phyloP scores from a whole-genome alignment of 495 filamentous ascomycete species.

The Margaritispora aquatica region DNA sequence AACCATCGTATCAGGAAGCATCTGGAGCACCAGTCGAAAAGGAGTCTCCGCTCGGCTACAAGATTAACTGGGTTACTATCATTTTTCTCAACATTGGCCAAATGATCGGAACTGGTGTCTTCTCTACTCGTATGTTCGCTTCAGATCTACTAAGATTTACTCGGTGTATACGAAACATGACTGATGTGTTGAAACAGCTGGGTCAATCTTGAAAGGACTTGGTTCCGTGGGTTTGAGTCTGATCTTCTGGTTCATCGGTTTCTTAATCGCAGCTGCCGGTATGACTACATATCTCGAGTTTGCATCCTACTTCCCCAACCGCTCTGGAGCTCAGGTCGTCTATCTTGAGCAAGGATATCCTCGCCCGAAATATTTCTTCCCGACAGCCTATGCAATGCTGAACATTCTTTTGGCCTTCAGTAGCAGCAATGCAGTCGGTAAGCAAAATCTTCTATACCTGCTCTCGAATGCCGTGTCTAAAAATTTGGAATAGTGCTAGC shows the following conservation, averaged over 20 bases:
- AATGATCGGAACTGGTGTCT: conserved; percentile 64
- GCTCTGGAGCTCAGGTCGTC: conserved; percentile 57
- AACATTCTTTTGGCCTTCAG: conserved; percentile 54
- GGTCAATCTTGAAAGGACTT: conserved; percentile 45
- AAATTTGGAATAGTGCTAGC: conserved; percentile 33
- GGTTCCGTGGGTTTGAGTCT: conserved; percentile 54
- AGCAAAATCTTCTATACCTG: background rate
- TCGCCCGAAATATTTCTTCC: conserved; percentile 54
- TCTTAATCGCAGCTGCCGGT: conserved; percentile 41
- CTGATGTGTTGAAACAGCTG: conserved; percentile 21
- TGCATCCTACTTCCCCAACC: conserved; percentile 56
- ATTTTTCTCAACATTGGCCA: conserved; percentile 57
- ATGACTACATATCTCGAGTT: conserved; percentile 54
- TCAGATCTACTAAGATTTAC: background rate
- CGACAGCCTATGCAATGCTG: conserved; percentile 53
- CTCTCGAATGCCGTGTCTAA: background rate
- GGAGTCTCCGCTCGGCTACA: conserved; percentile 53
- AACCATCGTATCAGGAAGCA: conserved; percentile 40
- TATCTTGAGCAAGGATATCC: conserved; percentile 63
- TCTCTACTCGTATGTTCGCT: conserved; percentile 40
- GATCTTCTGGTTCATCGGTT: conserved; percentile 58
- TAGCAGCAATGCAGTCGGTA: conserved; percentile 51
- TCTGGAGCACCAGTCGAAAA: conserved; percentile 56
- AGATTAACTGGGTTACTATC: conserved; percentile 47
- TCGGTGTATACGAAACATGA: background rate